A percentile compares a stretch with the other conserved stretches of the same genome.
phyloP scores from a whole-genome alignment of 371 early-diverging fungal species.

The Mortierella sp. region DNA sequence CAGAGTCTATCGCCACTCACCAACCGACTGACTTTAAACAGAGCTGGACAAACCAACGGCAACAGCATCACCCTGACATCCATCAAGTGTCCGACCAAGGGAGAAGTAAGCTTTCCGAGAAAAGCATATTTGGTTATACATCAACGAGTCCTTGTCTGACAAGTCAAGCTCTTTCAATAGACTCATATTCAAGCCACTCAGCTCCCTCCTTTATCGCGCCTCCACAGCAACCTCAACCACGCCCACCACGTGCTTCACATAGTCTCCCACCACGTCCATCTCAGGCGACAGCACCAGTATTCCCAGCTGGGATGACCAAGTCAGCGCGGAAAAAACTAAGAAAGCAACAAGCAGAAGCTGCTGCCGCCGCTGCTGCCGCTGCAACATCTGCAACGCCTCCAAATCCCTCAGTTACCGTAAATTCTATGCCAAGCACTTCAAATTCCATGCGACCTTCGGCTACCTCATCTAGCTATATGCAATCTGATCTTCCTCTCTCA shows the following conservation, averaged over 20 bases:
- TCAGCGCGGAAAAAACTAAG: not conserved
- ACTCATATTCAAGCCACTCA: not conserved
- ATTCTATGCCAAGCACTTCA: too few species aligned
- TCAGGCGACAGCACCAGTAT: not conserved
- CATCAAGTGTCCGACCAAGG: not conserved
- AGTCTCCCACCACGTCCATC: conserved; percentile 2
- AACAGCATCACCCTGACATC: too few species aligned
- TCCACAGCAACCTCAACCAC: not conserved
- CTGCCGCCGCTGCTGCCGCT: too few species aligned
- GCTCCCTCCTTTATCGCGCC: not conserved
- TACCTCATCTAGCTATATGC: too few species aligned
- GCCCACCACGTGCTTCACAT: not conserved
- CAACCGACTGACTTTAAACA: not conserved
- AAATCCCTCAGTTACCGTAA: too few species aligned
- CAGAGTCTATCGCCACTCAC: not conserved
- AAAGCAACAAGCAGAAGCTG: not conserved
- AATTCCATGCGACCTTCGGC: too few species aligned
- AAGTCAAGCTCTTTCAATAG: not conserved
- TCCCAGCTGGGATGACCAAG: not conserved
- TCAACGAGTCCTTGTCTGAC: not conserved
- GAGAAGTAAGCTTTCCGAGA: not conserved
- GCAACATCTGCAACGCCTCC: too few species aligned
- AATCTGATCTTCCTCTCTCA: too few species aligned
- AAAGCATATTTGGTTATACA: not conserved
- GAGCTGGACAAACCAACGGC: not conserved